Percentiles rank a stretch among this genome's conserved stretches.
phyloP scores from a whole-genome alignment of 2,329 filamentous ascomycete genomes.

The Fusarium anthophilum region DNA sequence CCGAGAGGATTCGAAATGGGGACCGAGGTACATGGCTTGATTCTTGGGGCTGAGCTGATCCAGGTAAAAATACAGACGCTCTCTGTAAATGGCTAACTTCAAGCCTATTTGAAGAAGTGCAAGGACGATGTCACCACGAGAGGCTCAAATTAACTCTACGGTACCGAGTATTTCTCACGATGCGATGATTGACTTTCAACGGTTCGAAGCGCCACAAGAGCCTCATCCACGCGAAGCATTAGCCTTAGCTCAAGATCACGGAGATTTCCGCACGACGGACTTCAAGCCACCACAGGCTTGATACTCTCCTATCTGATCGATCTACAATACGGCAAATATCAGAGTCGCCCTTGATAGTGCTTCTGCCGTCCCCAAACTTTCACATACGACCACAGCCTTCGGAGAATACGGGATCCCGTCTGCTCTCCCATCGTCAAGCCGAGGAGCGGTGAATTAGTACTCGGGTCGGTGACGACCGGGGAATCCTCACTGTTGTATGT shows the following conservation, averaged over 20 bases:
- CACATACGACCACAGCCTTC: slow-evolving; percentile 26
- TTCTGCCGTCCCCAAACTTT: fast-evolving
- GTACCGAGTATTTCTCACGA: background rate
- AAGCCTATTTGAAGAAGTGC: too few species aligned
- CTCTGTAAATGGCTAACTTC: background rate
- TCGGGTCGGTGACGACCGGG: slow-evolving; percentile 18
- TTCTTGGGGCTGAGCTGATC: background rate
- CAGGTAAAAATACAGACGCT: too few species aligned
- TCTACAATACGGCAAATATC: background rate
- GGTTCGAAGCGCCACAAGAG: slow-evolving; percentile 6
- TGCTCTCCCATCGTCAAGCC: slow-evolving; percentile 21
- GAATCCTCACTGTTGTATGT: slow-evolving; percentile 24
- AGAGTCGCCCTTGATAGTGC: background rate
- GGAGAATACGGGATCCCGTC: slow-evolving; percentile 27
- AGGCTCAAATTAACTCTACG: background rate
- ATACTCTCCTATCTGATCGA: background rate
- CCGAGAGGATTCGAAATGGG: background rate
- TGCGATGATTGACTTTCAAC: background rate
- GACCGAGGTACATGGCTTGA: too few species aligned
- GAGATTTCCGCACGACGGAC: background rate
- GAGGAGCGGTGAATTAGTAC: slow-evolving; percentile 15
- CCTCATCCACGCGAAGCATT: background rate
- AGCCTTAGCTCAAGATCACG: background rate
- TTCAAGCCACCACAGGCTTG: background rate
- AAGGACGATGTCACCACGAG: fast-evolving